Conservation (phyloP, 805 yeast species). For the Saccharomycopsis fibuligera region DNA sequence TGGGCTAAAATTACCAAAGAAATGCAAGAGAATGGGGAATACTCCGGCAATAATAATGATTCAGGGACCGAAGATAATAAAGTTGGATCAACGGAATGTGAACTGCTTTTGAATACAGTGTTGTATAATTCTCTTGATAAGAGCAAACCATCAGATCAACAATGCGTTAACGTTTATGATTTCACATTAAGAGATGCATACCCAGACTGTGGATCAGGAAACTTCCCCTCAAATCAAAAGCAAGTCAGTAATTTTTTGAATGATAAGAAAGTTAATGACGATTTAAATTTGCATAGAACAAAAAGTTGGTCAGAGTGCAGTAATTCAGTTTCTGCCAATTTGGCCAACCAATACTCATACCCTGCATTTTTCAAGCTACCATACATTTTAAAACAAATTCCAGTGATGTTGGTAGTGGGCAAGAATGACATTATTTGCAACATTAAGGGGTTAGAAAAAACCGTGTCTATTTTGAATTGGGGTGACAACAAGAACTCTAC, state of each 20-base stretch:
- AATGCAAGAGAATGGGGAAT: constrained; percentile 19
- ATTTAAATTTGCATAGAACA: constrained; percentile 42
- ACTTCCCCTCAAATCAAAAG: constrained; percentile 75
- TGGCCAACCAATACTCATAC: constrained; percentile 45
- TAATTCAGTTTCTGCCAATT: constrained; percentile 42
- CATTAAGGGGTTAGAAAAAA: constrained; percentile 60
- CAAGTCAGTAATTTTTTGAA: constrained; percentile 48
- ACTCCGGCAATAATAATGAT: constrained; percentile 8
- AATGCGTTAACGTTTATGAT: constrained; percentile 83
- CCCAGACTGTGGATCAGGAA: constrained; percentile 79
- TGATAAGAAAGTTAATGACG: constrained; percentile 38
- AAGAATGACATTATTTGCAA: constrained; percentile 88
- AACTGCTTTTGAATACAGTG: constrained; percentile 4
- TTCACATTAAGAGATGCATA: constrained; percentile 60
- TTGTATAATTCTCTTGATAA: constrained; percentile 10
- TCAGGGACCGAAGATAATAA: constrained; percentile 11
- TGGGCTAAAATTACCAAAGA: constrained; percentile 10
- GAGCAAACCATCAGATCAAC: constrained; percentile 26
- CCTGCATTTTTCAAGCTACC: constrained; percentile 39
- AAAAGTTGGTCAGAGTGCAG: constrained; percentile 76
- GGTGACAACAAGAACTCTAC: constrained; percentile 25
- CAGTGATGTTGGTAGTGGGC: constrained; percentile 76
- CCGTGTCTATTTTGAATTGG: constrained; percentile 62
- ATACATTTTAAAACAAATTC: constrained; percentile 53
- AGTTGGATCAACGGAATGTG: constrained; percentile 9